Conservation (phyloP, 129 eudicot genomes). For the Flaveria robusta region DNA sequence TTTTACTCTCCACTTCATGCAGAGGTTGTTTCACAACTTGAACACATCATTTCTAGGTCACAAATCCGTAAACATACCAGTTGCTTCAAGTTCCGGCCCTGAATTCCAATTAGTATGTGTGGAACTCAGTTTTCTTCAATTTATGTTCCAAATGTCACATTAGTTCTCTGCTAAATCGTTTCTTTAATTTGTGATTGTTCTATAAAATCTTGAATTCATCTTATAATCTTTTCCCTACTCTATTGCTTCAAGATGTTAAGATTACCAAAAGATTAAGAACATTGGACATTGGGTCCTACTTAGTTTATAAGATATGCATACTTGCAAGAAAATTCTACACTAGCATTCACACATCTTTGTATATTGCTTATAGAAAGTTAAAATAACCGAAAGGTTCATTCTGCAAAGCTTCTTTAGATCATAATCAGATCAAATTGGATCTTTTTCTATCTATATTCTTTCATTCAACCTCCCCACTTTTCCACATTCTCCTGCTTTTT, state of each 20-base stretch:
- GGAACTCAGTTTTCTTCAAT: too few relatives aligned
- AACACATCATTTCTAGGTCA: too few relatives aligned
- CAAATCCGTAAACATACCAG: too few relatives aligned
- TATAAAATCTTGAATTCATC: too few relatives aligned
- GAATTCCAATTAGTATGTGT: too few relatives aligned
- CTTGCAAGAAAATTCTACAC: not conserved
- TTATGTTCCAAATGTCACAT: too few relatives aligned
- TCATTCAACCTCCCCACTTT: slow-evolving; percentile 24
- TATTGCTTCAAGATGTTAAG: not conserved
- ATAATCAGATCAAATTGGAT: slow-evolving; percentile 12
- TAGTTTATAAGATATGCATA: not conserved
- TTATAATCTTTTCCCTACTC: too few relatives aligned
- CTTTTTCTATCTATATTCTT: slow-evolving; percentile 24
- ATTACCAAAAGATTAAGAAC: not conserved
- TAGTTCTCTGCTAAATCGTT: not conserved
- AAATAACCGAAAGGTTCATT: slow-evolving; percentile 32
- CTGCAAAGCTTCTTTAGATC: slow-evolving; percentile 33
- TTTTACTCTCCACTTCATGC: too few relatives aligned
- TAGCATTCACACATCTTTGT: slow-evolving; percentile 20
- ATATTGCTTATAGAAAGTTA: slow-evolving; percentile 22
- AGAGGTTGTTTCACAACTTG: too few relatives aligned
- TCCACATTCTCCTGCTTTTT: slow-evolving; percentile 23
- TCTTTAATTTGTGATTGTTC: not conserved
- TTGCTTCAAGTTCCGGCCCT: too few relatives aligned
- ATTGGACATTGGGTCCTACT: not conserved